Evolutionary conservation across 1,284 basidiomycete genomes (phyloP), one percentile per base, ranked within the genome.

Genomic region (Cryptococcus sp.): DNA sequence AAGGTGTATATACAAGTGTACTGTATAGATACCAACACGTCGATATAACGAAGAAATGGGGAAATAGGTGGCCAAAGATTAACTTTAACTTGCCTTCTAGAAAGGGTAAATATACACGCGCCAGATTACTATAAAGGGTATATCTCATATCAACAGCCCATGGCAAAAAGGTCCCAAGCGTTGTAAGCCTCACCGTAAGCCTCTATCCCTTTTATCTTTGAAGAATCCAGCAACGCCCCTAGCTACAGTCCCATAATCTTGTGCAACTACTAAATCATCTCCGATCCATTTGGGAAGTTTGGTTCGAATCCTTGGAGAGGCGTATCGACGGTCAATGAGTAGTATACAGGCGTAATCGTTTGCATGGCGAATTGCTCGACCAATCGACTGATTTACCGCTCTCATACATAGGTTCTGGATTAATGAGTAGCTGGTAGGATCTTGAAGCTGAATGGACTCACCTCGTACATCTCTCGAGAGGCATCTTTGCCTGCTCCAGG

Each of bases 361-460:
- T 24, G 81, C 81, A 70, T 93, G 91, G 34, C 92, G 83, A 54
- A 94, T 93, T 4, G 91, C 91, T 55, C 92, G 83, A 39, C 91
- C 93, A 56, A 98, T 97, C 51, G 88, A 91, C 72, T 98, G 94
- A 75, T 98, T 98, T 40, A 98, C 92, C 0, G 92, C 80, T 48
- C 90, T 89, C 90, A 97, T 96, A 67, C 91, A 96, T 78, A 92
- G 82, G 70, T 93, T 93, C 76, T 65, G 34, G 4, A 23, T n/a
- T 31, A 19, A 28, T 10, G 43, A 22, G 2, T 1, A 24, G 36
- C 36, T 14, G 18, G 36, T 34, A 34, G 16, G 10, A 16, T 34
- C 32, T 9, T 16, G 32, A 9, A 9, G 32, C 4, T 39, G 16
- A 16, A 46, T 55, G 7, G 7, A 52, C 66, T 42, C 46, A 70